Evolutionary conservation across 108 stramenopile genomes (phyloP).

Genomic region (Discostella pseudostelligera): DNA sequence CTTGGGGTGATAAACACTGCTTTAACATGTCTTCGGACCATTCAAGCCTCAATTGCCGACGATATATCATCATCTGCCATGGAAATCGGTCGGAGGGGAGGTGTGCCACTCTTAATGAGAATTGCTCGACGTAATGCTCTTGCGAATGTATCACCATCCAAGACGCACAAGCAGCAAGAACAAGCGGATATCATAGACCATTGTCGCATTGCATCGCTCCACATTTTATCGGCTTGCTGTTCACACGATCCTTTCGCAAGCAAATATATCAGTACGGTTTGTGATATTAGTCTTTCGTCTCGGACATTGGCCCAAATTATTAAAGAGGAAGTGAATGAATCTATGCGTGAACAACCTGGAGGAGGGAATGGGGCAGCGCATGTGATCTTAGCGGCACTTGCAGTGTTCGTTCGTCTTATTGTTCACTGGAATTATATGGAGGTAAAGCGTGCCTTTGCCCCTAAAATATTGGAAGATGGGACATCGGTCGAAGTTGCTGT

Average conservation of each 20-base stretch:
- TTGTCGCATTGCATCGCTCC: slow-evolving; percentile 39
- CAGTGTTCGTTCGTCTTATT: slow-evolving; percentile 63
- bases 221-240: slow-evolving; percentile 42
- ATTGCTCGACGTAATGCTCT: slow-evolving; percentile 33
- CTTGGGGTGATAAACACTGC: slow-evolving; percentile 32
- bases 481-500: slow-evolving; percentile 17
- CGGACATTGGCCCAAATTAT: slow-evolving; percentile 29
- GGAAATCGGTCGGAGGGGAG: slow-evolving; percentile 70
- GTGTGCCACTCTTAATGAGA: slow-evolving; percentile 52
- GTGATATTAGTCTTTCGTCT: slow-evolving; percentile 19
- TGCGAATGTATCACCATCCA: slow-evolving; percentile 1
- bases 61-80: slow-evolving; percentile 56
- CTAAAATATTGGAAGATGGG: slow-evolving; percentile 45
- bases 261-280: slow-evolving; percentile 20
- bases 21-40: slow-evolving; percentile 29
- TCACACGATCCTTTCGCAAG: slow-evolving; percentile 40
- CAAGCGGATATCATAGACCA: slow-evolving; percentile 6
- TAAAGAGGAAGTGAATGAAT: slow-evolving; percentile 52
- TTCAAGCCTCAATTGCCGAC: slow-evolving; percentile 61
- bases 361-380: slow-evolving; percentile 35
- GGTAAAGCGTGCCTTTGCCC: slow-evolving; percentile 23
- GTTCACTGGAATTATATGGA: slow-evolving; percentile 71
- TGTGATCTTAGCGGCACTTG: slow-evolving; percentile 53
- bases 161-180: not conserved
- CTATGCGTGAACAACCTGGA: slow-evolving; percentile 9